Evolutionary conservation across 495 filamentous ascomycete genomes (phyloP).

Genomic region (Daldinia decipiens): DNA sequence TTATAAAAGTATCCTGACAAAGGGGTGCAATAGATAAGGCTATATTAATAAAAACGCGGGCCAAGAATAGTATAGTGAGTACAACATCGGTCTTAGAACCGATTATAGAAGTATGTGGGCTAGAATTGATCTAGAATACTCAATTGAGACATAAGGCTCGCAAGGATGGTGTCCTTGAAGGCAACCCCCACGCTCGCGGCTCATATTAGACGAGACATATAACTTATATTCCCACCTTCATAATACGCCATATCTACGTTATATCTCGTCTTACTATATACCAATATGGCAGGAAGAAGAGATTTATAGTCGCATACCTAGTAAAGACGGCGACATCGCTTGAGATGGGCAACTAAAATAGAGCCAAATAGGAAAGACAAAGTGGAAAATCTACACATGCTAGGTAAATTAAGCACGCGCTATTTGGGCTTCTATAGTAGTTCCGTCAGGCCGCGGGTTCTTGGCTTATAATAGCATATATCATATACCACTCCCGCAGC

Average conservation of each 20-base stretch:
- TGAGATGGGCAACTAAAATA: not conserved
- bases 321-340: not conserved
- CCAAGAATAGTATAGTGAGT: not conserved
- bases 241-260: not conserved
- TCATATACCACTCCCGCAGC: slow-evolving; percentile 4
- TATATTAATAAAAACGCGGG: not conserved
- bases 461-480: slow-evolving; percentile 7
- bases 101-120: not conserved
- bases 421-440: not conserved
- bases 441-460: not conserved
- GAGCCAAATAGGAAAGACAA: not conserved
- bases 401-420: not conserved
- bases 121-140: not conserved
- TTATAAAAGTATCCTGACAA: not conserved
- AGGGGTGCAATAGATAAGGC: not conserved
- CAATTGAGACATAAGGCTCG: not conserved
- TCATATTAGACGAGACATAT: not conserved
- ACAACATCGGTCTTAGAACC: not conserved
- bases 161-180: not conserved
- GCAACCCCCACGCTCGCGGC: not conserved
- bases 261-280: slow-evolving; percentile 5
- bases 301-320: not conserved
- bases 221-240: not conserved
- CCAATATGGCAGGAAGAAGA: not conserved
- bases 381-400: not conserved